phyloP scores from a whole-genome alignment of 768 basidiomycete genomes.

The Leccinum olivaceopallidum region DNA sequence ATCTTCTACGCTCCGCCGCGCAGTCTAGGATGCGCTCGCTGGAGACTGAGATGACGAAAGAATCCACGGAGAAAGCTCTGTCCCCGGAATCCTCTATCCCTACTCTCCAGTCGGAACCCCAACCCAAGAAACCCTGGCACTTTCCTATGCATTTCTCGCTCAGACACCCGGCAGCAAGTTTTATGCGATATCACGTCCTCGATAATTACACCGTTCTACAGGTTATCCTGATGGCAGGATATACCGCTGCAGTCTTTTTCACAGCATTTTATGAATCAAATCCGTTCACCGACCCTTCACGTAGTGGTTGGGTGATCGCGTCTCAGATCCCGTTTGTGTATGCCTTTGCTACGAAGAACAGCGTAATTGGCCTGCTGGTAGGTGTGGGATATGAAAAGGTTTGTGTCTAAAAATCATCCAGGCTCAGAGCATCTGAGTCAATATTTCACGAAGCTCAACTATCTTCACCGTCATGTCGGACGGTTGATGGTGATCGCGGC shows the following conservation, averaged over 20 bases:
- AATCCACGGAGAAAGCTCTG: slow-evolving; percentile 1
- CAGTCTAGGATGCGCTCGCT: slow-evolving; percentile 1
- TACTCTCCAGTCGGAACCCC: slow-evolving; percentile 1
- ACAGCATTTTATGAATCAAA: slow-evolving; percentile 51
- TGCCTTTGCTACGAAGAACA: slow-evolving; percentile 70
- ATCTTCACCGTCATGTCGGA: slow-evolving; percentile 70
- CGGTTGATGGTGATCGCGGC: slow-evolving; percentile 55
- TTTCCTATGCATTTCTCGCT: slow-evolving; percentile 40
- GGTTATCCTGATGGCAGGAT: slow-evolving; percentile 43
- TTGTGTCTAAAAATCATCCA: slow-evolving; percentile 4
- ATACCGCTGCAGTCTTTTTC: slow-evolving; percentile 47
- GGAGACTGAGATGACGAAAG: background rate
- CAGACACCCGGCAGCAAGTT: slow-evolving; percentile 44
- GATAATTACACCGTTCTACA: slow-evolving; percentile 54
- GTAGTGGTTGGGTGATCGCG: slow-evolving; percentile 55
- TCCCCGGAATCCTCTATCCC: background rate
- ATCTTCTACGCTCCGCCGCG: slow-evolving; percentile 39
- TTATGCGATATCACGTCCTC: slow-evolving; percentile 42
- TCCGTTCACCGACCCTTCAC: slow-evolving; percentile 49
- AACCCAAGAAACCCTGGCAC: slow-evolving; percentile 25
- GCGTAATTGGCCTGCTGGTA: slow-evolving; percentile 52
- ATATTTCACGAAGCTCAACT: slow-evolving; percentile 58
- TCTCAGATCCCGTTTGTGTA: slow-evolving; percentile 69
- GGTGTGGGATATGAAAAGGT: slow-evolving; percentile 73
- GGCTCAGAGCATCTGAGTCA: background rate